Base-by-base conservation (phyloP, 2,329 filamentous ascomycete genomes). In the Sporothrix phasma region DNA sequence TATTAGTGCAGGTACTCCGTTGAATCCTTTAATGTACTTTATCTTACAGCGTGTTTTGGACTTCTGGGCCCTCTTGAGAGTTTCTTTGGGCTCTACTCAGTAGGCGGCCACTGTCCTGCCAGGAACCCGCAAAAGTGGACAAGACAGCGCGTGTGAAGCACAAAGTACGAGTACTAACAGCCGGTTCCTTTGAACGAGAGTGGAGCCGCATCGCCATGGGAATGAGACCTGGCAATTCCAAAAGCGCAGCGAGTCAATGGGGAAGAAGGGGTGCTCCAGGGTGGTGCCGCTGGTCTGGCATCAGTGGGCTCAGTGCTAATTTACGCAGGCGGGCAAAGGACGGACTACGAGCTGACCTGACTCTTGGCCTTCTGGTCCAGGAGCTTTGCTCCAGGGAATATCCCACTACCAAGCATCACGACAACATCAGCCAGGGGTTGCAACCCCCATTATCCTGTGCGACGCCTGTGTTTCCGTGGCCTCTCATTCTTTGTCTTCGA, bases 201-300 rank as follows among this genome's bases (percentile, higher is more conserved):
- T 66, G 65, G 65, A 26, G 62, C 26, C 26, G 56, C 31, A 53
- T 60, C 24, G 24, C 17, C 53, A 64, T 66, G 65, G 65, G 61
- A 66, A 64, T 62, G 58, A 37, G 43, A 62, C 65, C 64, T 66
- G 65, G 17, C 49, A 64, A 64, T 64, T 66, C 65, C 22, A 62
- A 43, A 53, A 61, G 45, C 31, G 45, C 45, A 53, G 22, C 46
- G 45, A 45, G 59, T 49, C 45, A 24, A 54, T n/a, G 61, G 37
- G 47, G 37, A 41, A 45, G 31, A 39, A 43, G 24, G 39, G 37
- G 34, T 58, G 54, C 54, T 43, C 26, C 54, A 58, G 37, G 24
- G 47, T 51, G 46, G 22, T n/a, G 51, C 10, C 49, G 64, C 51
- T 65, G 62, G 51, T 51, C 34, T 29, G 39, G 29, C 51, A 49